Evolutionary conservation across 2,329 filamentous ascomycete species (phyloP).

Genomic region (Cordyceps militaris): DNA sequence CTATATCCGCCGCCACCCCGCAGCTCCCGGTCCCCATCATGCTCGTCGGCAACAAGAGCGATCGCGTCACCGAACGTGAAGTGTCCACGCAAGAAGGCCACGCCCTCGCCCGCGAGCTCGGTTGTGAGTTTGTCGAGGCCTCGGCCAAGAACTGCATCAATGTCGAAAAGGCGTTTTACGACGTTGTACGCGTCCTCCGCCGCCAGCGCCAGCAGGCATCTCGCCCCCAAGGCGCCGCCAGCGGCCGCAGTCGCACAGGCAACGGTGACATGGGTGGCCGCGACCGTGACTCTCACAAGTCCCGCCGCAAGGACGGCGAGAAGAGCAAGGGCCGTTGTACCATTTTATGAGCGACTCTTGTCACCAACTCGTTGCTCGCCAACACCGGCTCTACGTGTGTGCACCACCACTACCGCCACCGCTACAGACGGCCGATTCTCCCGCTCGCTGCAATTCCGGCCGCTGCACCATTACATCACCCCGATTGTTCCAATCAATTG

Average conservation of each 20-base stretch:
- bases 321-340: slow-evolving; percentile 32
- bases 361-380: neutral
- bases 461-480: neutral
- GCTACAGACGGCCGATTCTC: neutral
- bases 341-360: slow-evolving; percentile 29
- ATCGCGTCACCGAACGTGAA: slow-evolving; percentile 89
- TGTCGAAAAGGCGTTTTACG: slow-evolving; percentile 96
- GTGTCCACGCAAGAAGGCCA: slow-evolving; percentile 95
- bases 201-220: slow-evolving; percentile 62
- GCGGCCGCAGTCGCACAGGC: slow-evolving; percentile 32
- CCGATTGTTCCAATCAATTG: neutral
- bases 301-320: slow-evolving; percentile 29
- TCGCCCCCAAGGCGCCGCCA: slow-evolving; percentile 29
- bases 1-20: slow-evolving; percentile 52
- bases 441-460: neutral
- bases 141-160: slow-evolving; percentile 98
- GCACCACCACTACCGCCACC: neutral
- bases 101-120: slow-evolving; percentile 81
- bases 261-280: slow-evolving; percentile 29
- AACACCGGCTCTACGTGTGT: neutral
- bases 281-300: slow-evolving; percentile 25
- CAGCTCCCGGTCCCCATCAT: slow-evolving; percentile 81
- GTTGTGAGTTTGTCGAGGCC: slow-evolving; percentile 94
- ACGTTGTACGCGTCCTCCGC: slow-evolving; percentile 86
- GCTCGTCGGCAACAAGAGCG: slow-evolving; percentile 98